A percentile compares a stretch with the other conserved stretches of the same genome.
phyloP scores from a whole-genome alignment of 2,329 filamentous ascomycete genomes.

The Nigrospora oryzae region DNA sequence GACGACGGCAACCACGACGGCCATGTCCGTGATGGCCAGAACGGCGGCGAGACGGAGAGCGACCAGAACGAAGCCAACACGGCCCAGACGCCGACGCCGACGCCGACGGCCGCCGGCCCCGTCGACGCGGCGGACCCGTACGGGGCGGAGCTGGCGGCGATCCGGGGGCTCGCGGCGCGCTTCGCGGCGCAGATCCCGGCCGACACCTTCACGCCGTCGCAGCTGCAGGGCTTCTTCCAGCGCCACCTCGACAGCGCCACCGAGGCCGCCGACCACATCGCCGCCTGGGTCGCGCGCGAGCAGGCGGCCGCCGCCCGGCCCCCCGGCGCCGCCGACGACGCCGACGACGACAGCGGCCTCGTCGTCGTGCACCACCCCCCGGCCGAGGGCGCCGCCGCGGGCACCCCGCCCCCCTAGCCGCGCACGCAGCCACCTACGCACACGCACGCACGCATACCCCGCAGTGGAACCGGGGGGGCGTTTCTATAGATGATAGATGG shows the following conservation, averaged over 20 bases:
- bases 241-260: constrained; percentile 19
- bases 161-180: constrained; percentile 15
- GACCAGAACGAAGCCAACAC: not conserved
- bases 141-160: not conserved
- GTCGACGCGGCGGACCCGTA: no score
- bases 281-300: constrained; percentile 12
- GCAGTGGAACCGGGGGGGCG: no score
- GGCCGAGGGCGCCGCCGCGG: no score
- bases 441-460: no score
- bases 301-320: no score
- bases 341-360: no score
- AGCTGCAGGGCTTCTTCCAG: constrained; percentile 26
- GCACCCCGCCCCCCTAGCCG: no score
- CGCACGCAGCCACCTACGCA: no score
- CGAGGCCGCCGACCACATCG: constrained; percentile 17
- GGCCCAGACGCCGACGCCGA: not conserved
- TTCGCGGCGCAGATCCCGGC: constrained; percentile 22
- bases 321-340: no score
- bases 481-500: no score
- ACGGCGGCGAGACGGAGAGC: not conserved
- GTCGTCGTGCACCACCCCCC: no score
- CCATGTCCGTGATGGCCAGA: no score
- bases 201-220: constrained; percentile 24
- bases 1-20: not conserved
- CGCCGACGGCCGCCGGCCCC: not conserved